These are phyloP conservation scores for Neostapfia colusana DNA, from an alignment of 176 grass and related monocot species.

Conservation along the genomic window DNA sequence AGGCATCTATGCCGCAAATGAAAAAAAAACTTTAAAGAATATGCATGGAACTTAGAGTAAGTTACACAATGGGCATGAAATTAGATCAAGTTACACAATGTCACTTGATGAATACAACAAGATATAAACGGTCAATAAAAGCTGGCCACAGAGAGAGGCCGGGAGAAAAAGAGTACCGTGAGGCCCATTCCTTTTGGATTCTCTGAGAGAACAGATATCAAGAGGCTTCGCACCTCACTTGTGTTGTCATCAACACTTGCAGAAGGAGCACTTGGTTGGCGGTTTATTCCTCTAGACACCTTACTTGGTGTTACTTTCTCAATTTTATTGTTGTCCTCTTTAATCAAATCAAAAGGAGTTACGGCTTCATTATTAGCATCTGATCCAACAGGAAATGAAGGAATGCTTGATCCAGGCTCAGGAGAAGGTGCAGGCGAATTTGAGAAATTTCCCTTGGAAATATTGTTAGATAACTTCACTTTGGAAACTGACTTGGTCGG, in stretches of 20 bases:
- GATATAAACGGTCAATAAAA: slow-evolving; percentile 1
- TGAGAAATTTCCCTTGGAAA: slow-evolving; percentile 52
- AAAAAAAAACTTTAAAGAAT: background rate
- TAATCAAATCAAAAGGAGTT: slow-evolving; percentile 61
- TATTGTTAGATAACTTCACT: slow-evolving; percentile 59
- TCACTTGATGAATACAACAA: slow-evolving; percentile 16
- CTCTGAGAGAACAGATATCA: slow-evolving; percentile 78
- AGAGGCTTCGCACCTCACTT: slow-evolving; percentile 48
- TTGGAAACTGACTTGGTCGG: slow-evolving; percentile 78
- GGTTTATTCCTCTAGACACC: slow-evolving; percentile 50
- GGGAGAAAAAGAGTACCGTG: slow-evolving; percentile 54
- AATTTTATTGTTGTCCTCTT: slow-evolving; percentile 55
- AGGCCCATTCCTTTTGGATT: slow-evolving; percentile 82
- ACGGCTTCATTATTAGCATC: slow-evolving; percentile 73
- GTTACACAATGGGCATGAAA: background rate
- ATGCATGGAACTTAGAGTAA: slow-evolving; percentile 1
- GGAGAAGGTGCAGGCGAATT: slow-evolving; percentile 71
- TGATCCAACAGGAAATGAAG: slow-evolving; percentile 45
- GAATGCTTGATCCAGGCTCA: slow-evolving; percentile 59
- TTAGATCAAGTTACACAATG: slow-evolving; percentile 7
- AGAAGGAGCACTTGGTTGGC: slow-evolving; percentile 37
- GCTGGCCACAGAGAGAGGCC: background rate
- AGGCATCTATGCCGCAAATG: slow-evolving; percentile 1
- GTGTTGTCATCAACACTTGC: slow-evolving; percentile 54
- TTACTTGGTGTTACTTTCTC: slow-evolving; percentile 60